Base-by-base conservation (phyloP, 192 early-diverging fungal species). In the Phlyctochytrium arcticum region DNA sequence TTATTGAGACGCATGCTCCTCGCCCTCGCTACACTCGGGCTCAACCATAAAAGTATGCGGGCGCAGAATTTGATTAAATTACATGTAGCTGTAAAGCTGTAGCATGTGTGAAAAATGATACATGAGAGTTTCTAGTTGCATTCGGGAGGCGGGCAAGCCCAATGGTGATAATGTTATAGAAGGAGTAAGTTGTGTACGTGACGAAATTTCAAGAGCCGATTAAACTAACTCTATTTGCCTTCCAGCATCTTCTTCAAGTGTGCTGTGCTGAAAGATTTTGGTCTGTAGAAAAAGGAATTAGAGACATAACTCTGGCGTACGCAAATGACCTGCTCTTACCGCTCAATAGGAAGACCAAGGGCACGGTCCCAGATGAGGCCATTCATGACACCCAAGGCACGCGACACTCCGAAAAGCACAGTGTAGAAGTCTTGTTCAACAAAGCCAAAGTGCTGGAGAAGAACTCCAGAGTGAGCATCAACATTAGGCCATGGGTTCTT, bases 401-500 rank as follows among this genome's bases (percentile, higher is more conserved):
- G 93, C 63, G 96, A 99, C 44, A 99, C 96, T 83, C 95, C 96
- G 65, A 99, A 99, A 36, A 99, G 79, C 42, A 99, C 96, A 33
- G 96, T 99, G 91, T 99, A 99, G 80, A 90, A 99, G 82, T 99
- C 92, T 81, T 99, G 91, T 79, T 99, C 94, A 47, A 88, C 89
- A 69, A 99, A 84, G 56, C 93, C 93, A 75, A 89, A 99, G 87
- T 96, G 91, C 75, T 78, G 75, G 62, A 99, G 85, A 21, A 99
- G 88, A 68, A 95, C 93, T 77, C 96, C 96, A 54, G 89, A 92
- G 90, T 99, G 96, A 48, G 95, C 95, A 74, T 99, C 96, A 37
- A 99, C 95, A 78, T 99, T 99, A 78, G 96, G 96, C 91, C 91
- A 99, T 62, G 96, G 96, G 90, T 99, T 99, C 90, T 96, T 97